Percentiles rank a stretch among this genome's conserved stretches.
Evolutionary conservation across 495 filamentous ascomycete genomes (phyloP).

Genomic region (Polyplosphaeria fusca): DNA sequence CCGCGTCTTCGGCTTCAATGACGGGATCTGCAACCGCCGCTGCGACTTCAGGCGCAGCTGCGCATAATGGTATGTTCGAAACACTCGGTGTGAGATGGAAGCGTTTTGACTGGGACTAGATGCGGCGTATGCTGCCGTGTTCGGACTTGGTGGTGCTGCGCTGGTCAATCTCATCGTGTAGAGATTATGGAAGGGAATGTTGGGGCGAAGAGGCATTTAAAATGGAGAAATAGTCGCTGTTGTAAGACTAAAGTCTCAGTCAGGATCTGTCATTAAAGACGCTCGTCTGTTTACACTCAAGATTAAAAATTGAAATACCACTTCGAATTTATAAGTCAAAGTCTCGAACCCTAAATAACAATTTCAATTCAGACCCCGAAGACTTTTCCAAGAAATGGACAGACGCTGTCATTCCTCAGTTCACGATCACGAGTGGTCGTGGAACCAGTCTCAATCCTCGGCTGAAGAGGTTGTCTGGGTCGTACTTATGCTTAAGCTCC

Average conservation of each 20-base stretch:
- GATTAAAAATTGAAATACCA: too few species aligned
- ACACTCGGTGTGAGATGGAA: not conserved
- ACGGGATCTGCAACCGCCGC: not conserved
- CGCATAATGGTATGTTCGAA: not conserved
- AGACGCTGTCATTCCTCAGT: too few species aligned
- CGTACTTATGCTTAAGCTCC: constrained; percentile 52
- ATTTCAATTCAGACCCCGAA: too few species aligned
- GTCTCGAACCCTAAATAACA: too few species aligned
- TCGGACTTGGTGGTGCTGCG: not conserved
- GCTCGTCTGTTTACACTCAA: too few species aligned
- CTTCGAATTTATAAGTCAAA: too few species aligned
- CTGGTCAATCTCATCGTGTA: not conserved
- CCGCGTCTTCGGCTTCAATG: not conserved
- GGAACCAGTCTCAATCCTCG: constrained; percentile 16
- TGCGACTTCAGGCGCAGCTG: not conserved
- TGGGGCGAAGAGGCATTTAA: too few species aligned
- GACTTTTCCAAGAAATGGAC: too few species aligned
- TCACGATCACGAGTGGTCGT: constrained; percentile 15
- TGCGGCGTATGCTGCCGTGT: not conserved
- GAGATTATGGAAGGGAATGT: not conserved
- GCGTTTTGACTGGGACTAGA: not conserved
- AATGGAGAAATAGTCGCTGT: too few species aligned
- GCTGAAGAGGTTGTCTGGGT: constrained; percentile 54
- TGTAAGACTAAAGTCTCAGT: too few species aligned
- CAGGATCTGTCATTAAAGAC: too few species aligned